phyloP scores from a whole-genome alignment of 768 basidiomycete species.

The Sistotremastrum suecicum region DNA sequence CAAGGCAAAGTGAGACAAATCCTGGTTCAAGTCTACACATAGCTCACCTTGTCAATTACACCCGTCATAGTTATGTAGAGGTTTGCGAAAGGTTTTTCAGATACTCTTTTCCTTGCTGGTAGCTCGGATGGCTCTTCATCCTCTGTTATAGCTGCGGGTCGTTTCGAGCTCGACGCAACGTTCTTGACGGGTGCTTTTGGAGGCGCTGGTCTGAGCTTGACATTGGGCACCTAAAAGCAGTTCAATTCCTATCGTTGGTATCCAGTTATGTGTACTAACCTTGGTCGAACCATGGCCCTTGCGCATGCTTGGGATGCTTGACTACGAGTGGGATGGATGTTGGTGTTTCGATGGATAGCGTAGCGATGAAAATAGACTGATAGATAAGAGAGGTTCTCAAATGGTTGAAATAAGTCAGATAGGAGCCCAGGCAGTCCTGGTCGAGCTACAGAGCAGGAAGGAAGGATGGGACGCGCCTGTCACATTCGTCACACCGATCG shows the following conservation, averaged over 20 bases:
- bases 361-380: no score
- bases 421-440: no score
- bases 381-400: no score
- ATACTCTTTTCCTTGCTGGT: constrained; percentile 28
- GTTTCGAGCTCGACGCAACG: constrained; percentile 14
- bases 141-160: constrained; percentile 21
- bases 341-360: no score
- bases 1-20: constrained; percentile 1
- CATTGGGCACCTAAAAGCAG: constrained; percentile 54
- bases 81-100: constrained; percentile 16
- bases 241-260: not conserved
- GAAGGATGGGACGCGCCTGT: no score
- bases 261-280: not conserved
- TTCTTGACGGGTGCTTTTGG: constrained; percentile 14
- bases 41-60: constrained; percentile 2
- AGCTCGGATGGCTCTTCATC: constrained; percentile 31
- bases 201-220: constrained; percentile 60
- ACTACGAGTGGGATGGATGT: no score
- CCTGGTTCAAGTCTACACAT: constrained; percentile 30
- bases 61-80: not conserved
- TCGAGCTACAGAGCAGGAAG: no score
- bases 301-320: not conserved
- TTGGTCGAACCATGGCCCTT: constrained; percentile 4
- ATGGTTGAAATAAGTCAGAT: no score
- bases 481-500: no score